Percentiles rank a stretch among this genome's conserved stretches.
Conservation (phyloP, 2,329 filamentous ascomycete species). For the Incumbomyces lentus region DNA sequence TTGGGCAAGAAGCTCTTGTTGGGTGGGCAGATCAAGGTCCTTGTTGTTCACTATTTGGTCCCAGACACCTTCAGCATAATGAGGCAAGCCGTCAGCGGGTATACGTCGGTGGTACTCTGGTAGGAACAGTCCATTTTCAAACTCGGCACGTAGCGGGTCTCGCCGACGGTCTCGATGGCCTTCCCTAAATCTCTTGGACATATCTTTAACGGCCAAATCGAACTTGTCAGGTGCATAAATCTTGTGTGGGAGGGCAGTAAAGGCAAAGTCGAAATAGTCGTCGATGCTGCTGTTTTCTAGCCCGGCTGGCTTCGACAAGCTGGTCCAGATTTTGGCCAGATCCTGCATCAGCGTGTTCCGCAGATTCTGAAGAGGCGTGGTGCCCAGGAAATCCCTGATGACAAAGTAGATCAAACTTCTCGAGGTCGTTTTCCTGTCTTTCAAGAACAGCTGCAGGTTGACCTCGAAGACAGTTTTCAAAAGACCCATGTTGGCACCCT, state of each 20-base stretch:
- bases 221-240: constrained; percentile 92
- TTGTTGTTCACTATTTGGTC: constrained; percentile 99
- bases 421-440: constrained; percentile 81
- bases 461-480: constrained; percentile 99
- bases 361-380: constrained; percentile 79
- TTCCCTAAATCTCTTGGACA: constrained; percentile 71
- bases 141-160: constrained; percentile 51
- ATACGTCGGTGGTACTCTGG: constrained; percentile 93
- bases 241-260: constrained; percentile 91
- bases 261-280: constrained; percentile 98
- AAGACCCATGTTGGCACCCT: constrained; percentile 97
- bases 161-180: constrained; percentile 63
- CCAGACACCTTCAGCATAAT: constrained; percentile 91
- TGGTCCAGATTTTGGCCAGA: constrained; percentile 81
- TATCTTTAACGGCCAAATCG: constrained; percentile 62
- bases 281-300: constrained; percentile 82
- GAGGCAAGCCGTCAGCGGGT: constrained; percentile 89
- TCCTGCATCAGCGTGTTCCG: constrained; percentile 85
- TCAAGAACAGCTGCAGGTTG: constrained; percentile 91
- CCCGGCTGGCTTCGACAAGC: constrained; percentile 81
- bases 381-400: constrained; percentile 91
- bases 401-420: constrained; percentile 96
- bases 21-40: constrained; percentile 88
- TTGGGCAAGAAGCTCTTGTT: constrained; percentile 91
- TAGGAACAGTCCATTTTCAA: constrained; percentile 72